These are phyloP conservation scores for Ascochyta fabae DNA, from an alignment of 2,329 filamentous ascomycete genomes.

Conservation along the genomic window DNA sequence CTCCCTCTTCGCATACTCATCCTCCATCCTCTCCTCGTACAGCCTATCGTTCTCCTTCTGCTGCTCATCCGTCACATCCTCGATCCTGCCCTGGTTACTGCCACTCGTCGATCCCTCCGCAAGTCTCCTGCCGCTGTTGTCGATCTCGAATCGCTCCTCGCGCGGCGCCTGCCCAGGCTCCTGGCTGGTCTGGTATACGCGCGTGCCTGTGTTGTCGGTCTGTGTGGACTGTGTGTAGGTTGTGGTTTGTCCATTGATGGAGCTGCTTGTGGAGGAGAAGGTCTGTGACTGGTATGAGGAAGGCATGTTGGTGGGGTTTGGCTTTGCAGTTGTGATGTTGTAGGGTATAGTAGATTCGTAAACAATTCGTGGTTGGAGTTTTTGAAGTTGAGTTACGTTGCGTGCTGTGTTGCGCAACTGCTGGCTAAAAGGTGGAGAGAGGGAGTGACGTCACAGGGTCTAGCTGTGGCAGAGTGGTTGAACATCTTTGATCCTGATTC, in stretches of 20 bases:
- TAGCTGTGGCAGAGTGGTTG: background rate
- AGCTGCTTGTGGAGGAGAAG: constrained; percentile 31
- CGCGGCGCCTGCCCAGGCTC: constrained; percentile 33
- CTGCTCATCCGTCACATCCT: constrained; percentile 43
- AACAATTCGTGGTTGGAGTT: background rate
- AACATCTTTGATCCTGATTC: no score
- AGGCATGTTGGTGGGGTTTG: constrained; percentile 10
- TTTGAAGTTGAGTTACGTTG: background rate
- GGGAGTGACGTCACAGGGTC: constrained; percentile 15
- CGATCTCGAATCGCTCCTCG: constrained; percentile 37
- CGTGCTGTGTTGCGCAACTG: background rate
- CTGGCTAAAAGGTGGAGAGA: background rate
- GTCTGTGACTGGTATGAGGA: constrained; percentile 38
- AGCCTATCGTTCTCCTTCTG: constrained; percentile 45
- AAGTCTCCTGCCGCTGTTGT: constrained; percentile 28
- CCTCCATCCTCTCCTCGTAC: constrained; percentile 51
- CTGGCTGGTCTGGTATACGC: constrained; percentile 33
- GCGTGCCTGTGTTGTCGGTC: constrained; percentile 39
- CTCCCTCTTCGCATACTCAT: constrained; percentile 51
- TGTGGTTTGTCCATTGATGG: constrained; percentile 39
- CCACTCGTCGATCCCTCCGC: constrained; percentile 13
- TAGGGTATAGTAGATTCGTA: background rate
- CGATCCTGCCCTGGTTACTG: constrained; percentile 26
- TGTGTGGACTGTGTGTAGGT: constrained; percentile 34
- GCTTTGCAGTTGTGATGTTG: constrained; percentile 4